These are phyloP conservation scores for Suhomyces prunicola DNA, from an alignment of 805 yeast genomes.

Conservation along the genomic window DNA sequence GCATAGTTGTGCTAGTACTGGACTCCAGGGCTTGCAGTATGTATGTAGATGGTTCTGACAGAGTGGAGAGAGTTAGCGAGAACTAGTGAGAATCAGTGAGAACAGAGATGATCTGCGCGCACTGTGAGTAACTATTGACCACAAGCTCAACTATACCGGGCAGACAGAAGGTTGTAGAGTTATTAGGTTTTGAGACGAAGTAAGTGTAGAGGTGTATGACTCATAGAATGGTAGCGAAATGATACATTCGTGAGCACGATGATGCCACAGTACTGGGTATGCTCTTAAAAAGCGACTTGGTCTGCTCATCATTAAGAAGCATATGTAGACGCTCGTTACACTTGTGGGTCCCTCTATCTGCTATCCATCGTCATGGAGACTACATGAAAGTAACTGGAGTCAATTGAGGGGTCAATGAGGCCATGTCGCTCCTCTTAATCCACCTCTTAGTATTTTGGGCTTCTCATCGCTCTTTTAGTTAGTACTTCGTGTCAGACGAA, in stretches of 20 bases:
- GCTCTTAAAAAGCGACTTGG: neutral
- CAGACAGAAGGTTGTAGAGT: neutral
- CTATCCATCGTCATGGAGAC: neutral
- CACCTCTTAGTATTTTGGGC: neutral
- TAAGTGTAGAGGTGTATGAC: neutral
- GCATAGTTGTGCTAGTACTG: neutral
- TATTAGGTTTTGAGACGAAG: neutral
- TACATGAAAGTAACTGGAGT: neutral
- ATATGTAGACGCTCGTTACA: neutral
- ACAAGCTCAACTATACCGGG: neutral
- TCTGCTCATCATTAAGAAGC: neutral
- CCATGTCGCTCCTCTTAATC: neutral
- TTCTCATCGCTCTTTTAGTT: neutral
- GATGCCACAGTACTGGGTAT: neutral
- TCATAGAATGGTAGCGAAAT: no score
- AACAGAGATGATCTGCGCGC: neutral
- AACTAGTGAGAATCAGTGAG: neutral
- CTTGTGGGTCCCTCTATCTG: neutral
- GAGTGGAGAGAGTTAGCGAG: neutral
- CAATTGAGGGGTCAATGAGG: neutral
- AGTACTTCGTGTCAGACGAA: constrained; percentile 16
- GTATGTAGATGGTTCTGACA: neutral
- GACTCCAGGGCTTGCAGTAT: neutral
- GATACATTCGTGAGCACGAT: no score
- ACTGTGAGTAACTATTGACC: neutral